Evolutionary conservation across 139 green algal species (phyloP).

Genomic region (Chlorella sorokiniana): DNA sequence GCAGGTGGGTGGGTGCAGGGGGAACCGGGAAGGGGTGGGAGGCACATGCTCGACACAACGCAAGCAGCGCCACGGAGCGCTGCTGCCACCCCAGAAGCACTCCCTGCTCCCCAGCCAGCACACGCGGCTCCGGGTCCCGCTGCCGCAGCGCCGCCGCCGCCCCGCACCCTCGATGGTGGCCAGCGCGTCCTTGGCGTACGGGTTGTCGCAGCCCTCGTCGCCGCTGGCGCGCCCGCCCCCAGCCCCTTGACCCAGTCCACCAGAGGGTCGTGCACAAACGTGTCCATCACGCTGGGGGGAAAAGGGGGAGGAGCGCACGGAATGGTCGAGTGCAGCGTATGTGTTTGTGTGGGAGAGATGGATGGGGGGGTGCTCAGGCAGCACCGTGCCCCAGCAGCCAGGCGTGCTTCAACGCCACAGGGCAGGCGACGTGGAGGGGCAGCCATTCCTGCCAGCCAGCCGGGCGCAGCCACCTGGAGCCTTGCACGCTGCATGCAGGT

Average conservation of each 20-base stretch:
- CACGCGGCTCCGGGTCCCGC: no score
- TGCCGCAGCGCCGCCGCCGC: no score
- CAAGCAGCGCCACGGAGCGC: no score
- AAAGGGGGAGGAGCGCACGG: slow-evolving; percentile 68
- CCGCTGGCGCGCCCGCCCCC: background rate
- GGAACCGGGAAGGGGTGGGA: no score
- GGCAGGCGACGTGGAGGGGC: background rate
- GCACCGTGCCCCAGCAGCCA: background rate
- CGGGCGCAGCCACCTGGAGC: background rate
- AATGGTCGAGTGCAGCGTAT: background rate
- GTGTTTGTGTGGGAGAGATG: background rate
- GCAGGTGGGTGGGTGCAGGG: background rate
- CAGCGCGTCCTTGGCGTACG: slow-evolving; percentile 80
- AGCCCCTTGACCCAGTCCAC: slow-evolving; percentile 84
- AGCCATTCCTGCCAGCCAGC: background rate
- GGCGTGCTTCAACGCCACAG: background rate
- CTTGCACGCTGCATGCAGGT: background rate
- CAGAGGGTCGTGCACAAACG: slow-evolving; percentile 97
- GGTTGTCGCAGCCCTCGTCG: slow-evolving; percentile 54
- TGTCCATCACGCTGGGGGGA: slow-evolving; percentile 86
- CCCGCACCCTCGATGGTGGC: slow-evolving; percentile 68
- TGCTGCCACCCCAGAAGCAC: no score
- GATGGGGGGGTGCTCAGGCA: background rate
- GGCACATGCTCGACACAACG: no score
- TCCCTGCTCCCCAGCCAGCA: no score